phyloP scores from a whole-genome alignment of 1,284 basidiomycete genomes.

The Apiotrichum siamense region DNA sequence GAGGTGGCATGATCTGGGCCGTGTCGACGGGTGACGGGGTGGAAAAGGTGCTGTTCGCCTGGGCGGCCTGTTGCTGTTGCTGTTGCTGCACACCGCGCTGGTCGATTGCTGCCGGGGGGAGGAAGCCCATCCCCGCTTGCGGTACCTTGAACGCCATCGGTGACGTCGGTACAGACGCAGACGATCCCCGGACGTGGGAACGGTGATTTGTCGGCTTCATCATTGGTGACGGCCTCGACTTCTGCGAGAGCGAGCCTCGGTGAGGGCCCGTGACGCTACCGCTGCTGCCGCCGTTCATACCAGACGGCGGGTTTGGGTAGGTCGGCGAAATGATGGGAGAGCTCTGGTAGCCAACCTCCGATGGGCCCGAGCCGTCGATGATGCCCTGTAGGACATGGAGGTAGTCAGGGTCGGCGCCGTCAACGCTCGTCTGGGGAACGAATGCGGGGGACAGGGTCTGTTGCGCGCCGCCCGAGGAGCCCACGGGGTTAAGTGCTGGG shows the following conservation, averaged over 20 bases:
- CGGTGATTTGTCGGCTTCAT: constrained; percentile 44
- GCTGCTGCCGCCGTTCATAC: too few species aligned
- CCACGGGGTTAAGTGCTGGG: constrained; percentile 39
- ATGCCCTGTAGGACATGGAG: constrained; percentile 33
- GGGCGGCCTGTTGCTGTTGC: constrained; percentile 13
- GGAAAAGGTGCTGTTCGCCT: constrained; percentile 25
- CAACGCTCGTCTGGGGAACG: constrained; percentile 28
- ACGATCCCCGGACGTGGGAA: constrained; percentile 18
- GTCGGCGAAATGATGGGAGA: constrained; percentile 12
- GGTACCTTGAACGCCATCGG: constrained; percentile 22
- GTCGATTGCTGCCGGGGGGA: constrained; percentile 39
- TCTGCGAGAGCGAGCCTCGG: constrained; percentile 30
- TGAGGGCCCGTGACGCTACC: constrained; percentile 33
- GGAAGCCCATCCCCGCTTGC: constrained; percentile 22
- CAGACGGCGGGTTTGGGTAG: too few species aligned
- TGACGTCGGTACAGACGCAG: constrained; percentile 24
- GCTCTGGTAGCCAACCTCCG: constrained; percentile 5
- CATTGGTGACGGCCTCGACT: constrained; percentile 45
- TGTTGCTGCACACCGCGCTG: constrained; percentile 24
- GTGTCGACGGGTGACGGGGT: constrained; percentile 77
- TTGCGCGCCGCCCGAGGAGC: constrained; percentile 41
- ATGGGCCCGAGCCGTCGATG: constrained; percentile 16
- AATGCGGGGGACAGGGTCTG: constrained; percentile 44
- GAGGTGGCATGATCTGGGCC: constrained; percentile 56
- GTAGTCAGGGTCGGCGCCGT: constrained; percentile 40